A percentile compares a stretch with the other conserved stretches of the same genome.
Evolutionary conservation across 2,329 filamentous ascomycete species (phyloP).

Genomic region (Emericellopsis atlantica): DNA sequence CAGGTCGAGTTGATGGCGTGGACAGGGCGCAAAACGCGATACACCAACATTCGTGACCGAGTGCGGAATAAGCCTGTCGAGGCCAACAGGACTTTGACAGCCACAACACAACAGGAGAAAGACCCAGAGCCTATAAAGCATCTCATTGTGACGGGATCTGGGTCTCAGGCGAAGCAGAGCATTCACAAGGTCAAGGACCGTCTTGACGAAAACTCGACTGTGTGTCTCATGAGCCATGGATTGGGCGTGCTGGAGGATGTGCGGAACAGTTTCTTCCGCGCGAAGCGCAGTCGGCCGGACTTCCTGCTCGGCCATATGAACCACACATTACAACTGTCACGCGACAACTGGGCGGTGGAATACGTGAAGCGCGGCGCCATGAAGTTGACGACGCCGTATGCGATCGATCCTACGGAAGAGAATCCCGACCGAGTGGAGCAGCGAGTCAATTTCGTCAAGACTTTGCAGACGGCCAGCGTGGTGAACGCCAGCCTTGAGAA

Average conservation of each 20-base stretch:
- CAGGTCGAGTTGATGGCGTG: constrained; percentile 22
- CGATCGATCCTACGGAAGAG: constrained; percentile 3
- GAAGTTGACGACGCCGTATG: constrained; percentile 13
- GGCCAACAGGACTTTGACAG: constrained; percentile 6
- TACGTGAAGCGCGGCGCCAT: constrained; percentile 20
- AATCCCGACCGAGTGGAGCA: constrained; percentile 7
- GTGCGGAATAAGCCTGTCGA: constrained; percentile 1
- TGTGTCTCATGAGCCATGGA: constrained; percentile 70
- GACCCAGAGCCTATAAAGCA: constrained; percentile 46
- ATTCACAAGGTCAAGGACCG: constrained; percentile 50
- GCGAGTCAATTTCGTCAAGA: constrained; percentile 9
- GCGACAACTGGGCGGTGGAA: constrained; percentile 22
- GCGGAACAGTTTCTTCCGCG: constrained; percentile 53
- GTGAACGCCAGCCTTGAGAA: constrained; percentile 7
- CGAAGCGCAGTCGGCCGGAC: constrained; percentile 52
- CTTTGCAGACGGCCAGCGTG: constrained; percentile 8
- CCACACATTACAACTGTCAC: constrained; percentile 30
- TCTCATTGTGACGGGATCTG: constrained; percentile 51
- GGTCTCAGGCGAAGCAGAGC: constrained; percentile 41
- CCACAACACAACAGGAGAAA: constrained; percentile 5
- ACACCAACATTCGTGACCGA: constrained; percentile 11
- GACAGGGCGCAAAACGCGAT: constrained; percentile 11
- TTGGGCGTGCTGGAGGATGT: constrained; percentile 75
- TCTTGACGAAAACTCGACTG: constrained; percentile 53
- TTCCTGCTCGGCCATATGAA: constrained; percentile 60